These are phyloP conservation scores for Gentiana macrophylla DNA, from an alignment of 257 asterid species.

Conservation along the genomic window DNA sequence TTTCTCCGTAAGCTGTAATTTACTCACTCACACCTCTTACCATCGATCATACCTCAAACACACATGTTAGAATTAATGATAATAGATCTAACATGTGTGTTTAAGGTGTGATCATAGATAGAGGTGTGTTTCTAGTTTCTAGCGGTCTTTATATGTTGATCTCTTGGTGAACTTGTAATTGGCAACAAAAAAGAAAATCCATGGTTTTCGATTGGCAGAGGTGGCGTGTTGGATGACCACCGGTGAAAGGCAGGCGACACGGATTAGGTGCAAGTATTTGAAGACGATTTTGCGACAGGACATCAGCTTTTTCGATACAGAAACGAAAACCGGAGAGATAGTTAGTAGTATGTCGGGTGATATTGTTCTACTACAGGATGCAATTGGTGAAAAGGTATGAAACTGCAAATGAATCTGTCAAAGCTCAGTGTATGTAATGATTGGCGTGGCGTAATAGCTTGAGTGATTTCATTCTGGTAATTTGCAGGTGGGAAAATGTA, in stretches of 20 bases:
- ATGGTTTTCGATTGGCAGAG: slow-evolving; percentile 23
- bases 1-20: slow-evolving; percentile 18
- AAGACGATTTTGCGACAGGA: slow-evolving; percentile 51
- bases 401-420: not conserved
- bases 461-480: not conserved
- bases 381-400: slow-evolving; percentile 51
- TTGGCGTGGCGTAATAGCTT: not conserved
- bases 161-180: too few relatives aligned
- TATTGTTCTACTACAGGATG: slow-evolving; percentile 44
- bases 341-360: slow-evolving; percentile 38
- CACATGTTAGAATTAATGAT: too few relatives aligned
- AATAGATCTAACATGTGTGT: too few relatives aligned
- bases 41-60: too few relatives aligned
- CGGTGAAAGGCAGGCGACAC: slow-evolving; percentile 58
- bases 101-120: too few relatives aligned
- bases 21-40: too few relatives aligned
- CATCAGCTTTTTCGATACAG: slow-evolving; percentile 51
- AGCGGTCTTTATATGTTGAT: too few relatives aligned
- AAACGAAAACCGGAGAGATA: slow-evolving; percentile 43
- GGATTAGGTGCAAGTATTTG: slow-evolving; percentile 41
- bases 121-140: not conserved
- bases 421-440: not conserved
- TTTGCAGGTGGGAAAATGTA: slow-evolving; percentile 46
- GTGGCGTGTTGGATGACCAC: slow-evolving; percentile 66
- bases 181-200: not conserved